Conservation (phyloP, 2,329 filamentous ascomycete species). For the Phaeoacremonium minimum region DNA sequence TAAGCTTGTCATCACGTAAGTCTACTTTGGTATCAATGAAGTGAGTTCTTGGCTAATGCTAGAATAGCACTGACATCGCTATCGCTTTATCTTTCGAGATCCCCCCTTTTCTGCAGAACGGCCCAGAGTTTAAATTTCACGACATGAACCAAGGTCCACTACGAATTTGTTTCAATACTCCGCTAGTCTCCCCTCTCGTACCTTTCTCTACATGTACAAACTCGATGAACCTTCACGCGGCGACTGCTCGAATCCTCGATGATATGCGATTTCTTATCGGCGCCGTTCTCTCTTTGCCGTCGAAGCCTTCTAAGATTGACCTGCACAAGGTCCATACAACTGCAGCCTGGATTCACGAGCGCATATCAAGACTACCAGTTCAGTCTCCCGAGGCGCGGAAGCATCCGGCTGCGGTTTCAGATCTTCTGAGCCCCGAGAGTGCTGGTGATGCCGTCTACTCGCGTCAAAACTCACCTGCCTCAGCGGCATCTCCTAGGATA, state of each 20-base stretch:
- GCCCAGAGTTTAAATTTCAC: constrained; percentile 33
- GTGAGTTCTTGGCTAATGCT: no score
- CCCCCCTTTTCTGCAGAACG: constrained; percentile 33
- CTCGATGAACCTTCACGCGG: constrained; percentile 36
- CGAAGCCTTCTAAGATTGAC: constrained; percentile 25
- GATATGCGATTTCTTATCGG: constrained; percentile 43
- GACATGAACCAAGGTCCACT: constrained; percentile 33
- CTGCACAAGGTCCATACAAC: constrained; percentile 31
- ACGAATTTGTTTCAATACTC: constrained; percentile 40
- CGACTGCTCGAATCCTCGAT: constrained; percentile 45
- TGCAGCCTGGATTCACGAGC: constrained; percentile 33
- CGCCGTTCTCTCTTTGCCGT: constrained; percentile 33
- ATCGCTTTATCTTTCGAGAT: constrained; percentile 45
- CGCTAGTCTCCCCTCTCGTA: constrained; percentile 36
- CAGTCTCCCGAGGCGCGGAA: constrained; percentile 6
- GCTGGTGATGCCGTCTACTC: neutral
- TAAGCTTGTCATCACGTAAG: constrained; percentile 45
- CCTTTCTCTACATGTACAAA: constrained; percentile 36
- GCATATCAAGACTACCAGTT: constrained; percentile 24
- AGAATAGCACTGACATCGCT: constrained; percentile 36
- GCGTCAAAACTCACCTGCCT: neutral
- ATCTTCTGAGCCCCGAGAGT: no score
- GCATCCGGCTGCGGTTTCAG: neutral
- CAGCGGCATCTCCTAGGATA: neutral
- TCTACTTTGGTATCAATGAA: no score